A percentile compares a stretch with the other conserved stretches of the same genome.
These are phyloP conservation scores for Cercospora beticola DNA, from an alignment of 2,329 filamentous ascomycete species.

Conservation along the genomic window DNA sequence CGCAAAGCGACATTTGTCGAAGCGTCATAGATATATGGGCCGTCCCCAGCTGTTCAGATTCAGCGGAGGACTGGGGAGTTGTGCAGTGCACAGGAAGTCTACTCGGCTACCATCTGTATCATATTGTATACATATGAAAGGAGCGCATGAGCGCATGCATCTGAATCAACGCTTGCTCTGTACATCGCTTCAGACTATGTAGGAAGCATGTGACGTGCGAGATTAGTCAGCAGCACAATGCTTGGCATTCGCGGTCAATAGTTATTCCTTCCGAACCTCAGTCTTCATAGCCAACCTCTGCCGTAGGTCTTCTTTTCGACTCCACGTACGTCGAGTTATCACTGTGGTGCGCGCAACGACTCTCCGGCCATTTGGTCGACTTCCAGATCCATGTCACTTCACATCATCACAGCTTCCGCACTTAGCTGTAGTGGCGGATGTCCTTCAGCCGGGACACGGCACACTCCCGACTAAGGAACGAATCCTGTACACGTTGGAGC, in stretches of 20 bases:
- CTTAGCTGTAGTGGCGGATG: constrained; percentile 9
- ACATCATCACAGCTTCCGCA: background rate
- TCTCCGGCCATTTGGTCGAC: background rate
- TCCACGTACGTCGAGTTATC: background rate
- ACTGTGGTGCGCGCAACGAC: background rate
- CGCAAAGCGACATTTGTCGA: background rate
- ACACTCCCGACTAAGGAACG: too few species aligned
- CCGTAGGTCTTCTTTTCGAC: background rate
- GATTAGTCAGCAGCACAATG: background rate
- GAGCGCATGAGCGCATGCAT: background rate
- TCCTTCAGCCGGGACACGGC: too few species aligned
- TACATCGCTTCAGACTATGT: background rate
- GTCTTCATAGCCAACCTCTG: background rate
- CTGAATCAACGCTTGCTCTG: background rate
- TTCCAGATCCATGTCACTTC: background rate
- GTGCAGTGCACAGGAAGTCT: background rate
- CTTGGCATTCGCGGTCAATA: background rate
- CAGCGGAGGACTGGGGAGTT: background rate
- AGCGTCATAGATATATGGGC: background rate
- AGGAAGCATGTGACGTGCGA: background rate
- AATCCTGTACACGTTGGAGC: too few species aligned
- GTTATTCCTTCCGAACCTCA: background rate
- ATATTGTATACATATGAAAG: background rate
- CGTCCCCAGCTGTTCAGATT: background rate
- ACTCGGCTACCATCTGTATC: background rate